Conservation (phyloP, 2,329 filamentous ascomycete species). For the Magnaporthiopsis poae region DNA sequence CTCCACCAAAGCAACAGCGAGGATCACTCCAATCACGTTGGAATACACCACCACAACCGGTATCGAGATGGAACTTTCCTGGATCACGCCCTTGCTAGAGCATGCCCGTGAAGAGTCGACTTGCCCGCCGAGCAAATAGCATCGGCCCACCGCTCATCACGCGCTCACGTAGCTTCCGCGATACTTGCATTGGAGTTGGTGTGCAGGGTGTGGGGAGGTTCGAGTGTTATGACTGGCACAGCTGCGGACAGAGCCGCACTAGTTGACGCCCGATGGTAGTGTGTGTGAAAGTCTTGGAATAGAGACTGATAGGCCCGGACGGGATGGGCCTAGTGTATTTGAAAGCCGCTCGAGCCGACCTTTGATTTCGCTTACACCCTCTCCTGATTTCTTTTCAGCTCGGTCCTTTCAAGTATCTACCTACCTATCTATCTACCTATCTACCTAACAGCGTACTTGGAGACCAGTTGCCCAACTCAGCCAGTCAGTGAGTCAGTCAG, state of each 20-base stretch:
- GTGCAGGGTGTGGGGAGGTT: background rate
- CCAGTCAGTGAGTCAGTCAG: background rate
- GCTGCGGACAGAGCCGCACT: background rate
- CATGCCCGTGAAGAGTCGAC: background rate
- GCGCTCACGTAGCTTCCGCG: too few relatives aligned
- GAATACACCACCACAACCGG: background rate
- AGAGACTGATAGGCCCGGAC: too few relatives aligned
- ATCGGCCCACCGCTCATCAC: background rate
- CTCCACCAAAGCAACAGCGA: background rate
- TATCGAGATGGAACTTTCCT: background rate
- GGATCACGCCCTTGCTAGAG: background rate
- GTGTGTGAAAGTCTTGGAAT: too few relatives aligned
- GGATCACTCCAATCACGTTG: slow-evolving; percentile 1
- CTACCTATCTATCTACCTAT: too few relatives aligned
- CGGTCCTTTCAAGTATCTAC: too few relatives aligned
- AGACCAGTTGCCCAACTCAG: background rate
- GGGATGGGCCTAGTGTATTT: too few relatives aligned
- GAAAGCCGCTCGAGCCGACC: too few relatives aligned
- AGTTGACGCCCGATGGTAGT: too few relatives aligned
- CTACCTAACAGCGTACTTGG: too few relatives aligned
- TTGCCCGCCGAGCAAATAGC: background rate
- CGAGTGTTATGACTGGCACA: background rate
- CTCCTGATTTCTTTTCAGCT: too few relatives aligned
- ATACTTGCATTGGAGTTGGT: background rate
- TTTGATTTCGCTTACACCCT: too few relatives aligned